Conservation (phyloP, 306 rosid species). For the Hippophae gyantsensis region DNA sequence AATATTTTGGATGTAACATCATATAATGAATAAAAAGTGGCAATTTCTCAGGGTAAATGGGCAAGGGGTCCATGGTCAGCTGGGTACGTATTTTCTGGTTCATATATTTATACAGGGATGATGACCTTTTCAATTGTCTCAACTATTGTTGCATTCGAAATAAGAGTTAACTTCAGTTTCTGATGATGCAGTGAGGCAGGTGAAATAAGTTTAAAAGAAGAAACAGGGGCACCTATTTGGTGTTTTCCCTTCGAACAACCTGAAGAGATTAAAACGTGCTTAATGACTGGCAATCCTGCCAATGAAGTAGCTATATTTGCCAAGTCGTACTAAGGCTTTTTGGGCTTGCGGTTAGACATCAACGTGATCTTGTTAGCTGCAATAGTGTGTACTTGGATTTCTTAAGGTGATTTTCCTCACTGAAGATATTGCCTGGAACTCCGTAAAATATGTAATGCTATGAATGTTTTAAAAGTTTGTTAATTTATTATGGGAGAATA, state of each 20-base stretch:
- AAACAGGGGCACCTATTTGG: conserved; percentile 91
- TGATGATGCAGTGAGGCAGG: conserved; percentile 52
- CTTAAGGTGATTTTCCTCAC: not conserved
- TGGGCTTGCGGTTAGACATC: conserved; percentile 8
- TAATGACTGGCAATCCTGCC: conserved; percentile 79
- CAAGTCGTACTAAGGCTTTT: conserved; percentile 53
- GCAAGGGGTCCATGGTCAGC: conserved; percentile 99
- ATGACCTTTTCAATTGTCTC: not conserved
- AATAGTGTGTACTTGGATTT: too few relatives aligned
- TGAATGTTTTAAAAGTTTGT: too few relatives aligned
- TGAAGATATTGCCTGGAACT: not conserved
- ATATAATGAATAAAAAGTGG: conserved; percentile 78
- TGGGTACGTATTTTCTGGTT: conserved; percentile 36
- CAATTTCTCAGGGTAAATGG: conserved; percentile 87
- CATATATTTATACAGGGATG: not conserved
- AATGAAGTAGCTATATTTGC: conserved; percentile 91
- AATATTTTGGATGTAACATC: conserved; percentile 80
- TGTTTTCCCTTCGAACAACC: conserved; percentile 93
- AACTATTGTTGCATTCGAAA: not conserved
- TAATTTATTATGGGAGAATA: too few relatives aligned
- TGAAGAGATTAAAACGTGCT: conserved; percentile 53
- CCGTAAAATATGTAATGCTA: not conserved
- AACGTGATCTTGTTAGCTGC: not conserved
- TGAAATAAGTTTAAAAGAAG: conserved; percentile 84
- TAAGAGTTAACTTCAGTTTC: conserved; percentile 13